Evolutionary conservation across 805 yeast species (phyloP), one percentile per base, ranked within the genome.

Genomic region (Lachancea cidri): DNA sequence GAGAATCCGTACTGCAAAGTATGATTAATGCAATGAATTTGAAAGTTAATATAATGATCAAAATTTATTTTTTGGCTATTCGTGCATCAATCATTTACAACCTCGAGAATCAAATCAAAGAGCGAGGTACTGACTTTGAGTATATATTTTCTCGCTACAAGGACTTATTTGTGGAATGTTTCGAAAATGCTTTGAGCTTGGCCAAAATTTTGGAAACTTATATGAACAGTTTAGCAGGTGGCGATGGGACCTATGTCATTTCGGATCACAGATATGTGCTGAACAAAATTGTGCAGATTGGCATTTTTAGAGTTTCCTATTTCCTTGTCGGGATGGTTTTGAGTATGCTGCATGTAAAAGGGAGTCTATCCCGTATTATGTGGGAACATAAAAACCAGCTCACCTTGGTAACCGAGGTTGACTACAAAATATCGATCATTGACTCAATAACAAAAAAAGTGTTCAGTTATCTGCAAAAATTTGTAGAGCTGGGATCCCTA

Each of bases 301-400:
- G 42, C 11, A 39, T 33, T 25, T 39, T 39, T 25, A 33, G 42
- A 17, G 42, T 39, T 3, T 39, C 42, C 3, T 39, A 39, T 33
- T 39, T 33, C 27, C 19, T 39, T 17, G 27, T 39, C 4, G 38
- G 42, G 8, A 34, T 39, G 6, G 33, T 33, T 13, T 14, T 39
- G 37, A 39, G 33, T 16, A 8, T 39, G 4, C 17, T 39, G n/a
- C 25, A 35, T 6, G 42, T 33, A 5, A 33, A 34, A 17, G 29
- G 31, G 19, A 32, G 37, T 6, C 42, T 39, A 6, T 17, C 24
- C 9, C 18, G 24, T 33, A 24, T 25, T 19, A n/a, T 11, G 34
- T 33, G 38, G 38, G 32, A 33, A n/a, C 25, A 33, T 17, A 27
- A 33, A 15, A 18, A 33, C 34, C 33, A 39, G 29, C 37, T 15